Evolutionary conservation across 169 alveolate genomes (phyloP).

Genomic region (Eimeria sp.): DNA sequence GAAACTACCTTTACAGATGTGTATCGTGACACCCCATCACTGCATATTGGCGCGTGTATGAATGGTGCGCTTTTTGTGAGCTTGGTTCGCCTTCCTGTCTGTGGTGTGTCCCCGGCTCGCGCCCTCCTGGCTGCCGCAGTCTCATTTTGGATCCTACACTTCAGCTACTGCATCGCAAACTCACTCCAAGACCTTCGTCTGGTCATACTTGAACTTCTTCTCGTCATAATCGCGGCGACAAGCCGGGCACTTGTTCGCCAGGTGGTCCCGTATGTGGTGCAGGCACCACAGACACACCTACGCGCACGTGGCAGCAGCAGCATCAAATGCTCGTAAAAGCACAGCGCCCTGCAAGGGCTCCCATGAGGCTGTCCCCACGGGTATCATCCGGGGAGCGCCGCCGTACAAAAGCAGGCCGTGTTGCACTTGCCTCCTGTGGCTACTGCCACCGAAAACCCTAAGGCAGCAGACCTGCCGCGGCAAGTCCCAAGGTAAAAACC

Average conservation of each 20-base stretch:
- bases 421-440: neutral
- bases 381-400: neutral
- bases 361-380: neutral
- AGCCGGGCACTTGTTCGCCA: constrained; percentile 96
- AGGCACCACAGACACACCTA: constrained; percentile 95
- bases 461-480: neutral
- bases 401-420: neutral
- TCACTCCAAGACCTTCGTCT: constrained; percentile 83
- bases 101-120: neutral
- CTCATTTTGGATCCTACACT: neutral
- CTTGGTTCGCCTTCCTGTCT: neutral
- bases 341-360: neutral
- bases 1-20: neutral
- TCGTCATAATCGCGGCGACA: constrained; percentile 95
- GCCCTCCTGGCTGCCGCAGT: neutral
- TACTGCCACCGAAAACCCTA: neutral
- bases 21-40: neutral
- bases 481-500: neutral
- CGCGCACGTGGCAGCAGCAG: constrained; percentile 62
- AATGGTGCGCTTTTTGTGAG: neutral
- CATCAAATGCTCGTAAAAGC: neutral
- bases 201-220: constrained; percentile 84
- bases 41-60: neutral
- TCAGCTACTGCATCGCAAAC: neutral
- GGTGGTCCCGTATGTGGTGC: constrained; percentile 92